These are phyloP conservation scores for Flaveria robusta DNA, from an alignment of 129 eudicot species.

Conservation along the genomic window DNA sequence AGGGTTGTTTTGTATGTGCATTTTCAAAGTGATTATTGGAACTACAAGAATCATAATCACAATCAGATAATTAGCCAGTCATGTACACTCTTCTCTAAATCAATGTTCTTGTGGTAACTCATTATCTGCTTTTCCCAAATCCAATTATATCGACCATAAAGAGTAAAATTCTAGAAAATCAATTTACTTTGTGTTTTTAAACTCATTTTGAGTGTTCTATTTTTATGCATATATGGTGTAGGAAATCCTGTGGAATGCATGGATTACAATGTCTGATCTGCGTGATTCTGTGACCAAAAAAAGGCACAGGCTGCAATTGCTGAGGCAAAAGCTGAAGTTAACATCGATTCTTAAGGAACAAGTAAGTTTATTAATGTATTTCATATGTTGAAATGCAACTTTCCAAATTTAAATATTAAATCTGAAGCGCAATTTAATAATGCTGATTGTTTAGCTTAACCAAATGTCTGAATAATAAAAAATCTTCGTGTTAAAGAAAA, in stretches of 20 bases:
- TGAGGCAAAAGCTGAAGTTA: conserved; percentile 86
- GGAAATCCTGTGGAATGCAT: conserved; percentile 90
- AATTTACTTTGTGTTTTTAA: background rate
- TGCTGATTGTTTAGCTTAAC: background rate
- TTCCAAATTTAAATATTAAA: background rate
- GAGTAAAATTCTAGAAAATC: background rate
- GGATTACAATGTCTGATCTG: conserved; percentile 87
- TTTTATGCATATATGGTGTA: conserved; percentile 15
- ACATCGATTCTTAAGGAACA: conserved; percentile 83
- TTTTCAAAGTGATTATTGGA: background rate
- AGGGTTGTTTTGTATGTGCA: background rate
- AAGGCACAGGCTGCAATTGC: conserved; percentile 77
- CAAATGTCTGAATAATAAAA: background rate
- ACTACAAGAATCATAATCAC: background rate
- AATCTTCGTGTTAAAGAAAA: background rate
- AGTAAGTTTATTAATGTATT: conserved; percentile 47
- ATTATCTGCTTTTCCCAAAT: background rate
- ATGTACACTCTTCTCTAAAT: background rate
- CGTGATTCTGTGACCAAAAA: conserved; percentile 85
- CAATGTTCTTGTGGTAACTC: background rate
- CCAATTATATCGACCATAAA: background rate
- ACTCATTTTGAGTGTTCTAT: background rate
- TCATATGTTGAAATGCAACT: background rate
- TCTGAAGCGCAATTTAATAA: background rate
- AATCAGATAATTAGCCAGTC: background rate